Conservation (phyloP, 768 basidiomycete species). For the Hysterangium stoloniferum region DNA sequence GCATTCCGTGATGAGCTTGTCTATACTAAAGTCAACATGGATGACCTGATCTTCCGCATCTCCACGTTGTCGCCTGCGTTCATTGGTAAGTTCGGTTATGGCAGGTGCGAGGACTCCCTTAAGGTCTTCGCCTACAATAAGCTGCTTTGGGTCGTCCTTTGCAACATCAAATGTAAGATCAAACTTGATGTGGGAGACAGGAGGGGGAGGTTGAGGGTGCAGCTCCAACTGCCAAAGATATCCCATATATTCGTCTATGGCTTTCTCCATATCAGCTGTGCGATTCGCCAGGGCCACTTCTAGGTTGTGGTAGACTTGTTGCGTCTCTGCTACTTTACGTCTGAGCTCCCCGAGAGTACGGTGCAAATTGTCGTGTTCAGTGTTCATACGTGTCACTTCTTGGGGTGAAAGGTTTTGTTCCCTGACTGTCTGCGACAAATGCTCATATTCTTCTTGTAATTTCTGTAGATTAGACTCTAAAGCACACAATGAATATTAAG, state of each 20-base stretch:
- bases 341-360: conserved; percentile 71
- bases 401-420: conserved; percentile 86
- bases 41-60: conserved; percentile 71
- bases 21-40: conserved; percentile 75
- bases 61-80: conserved; percentile 60
- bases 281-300: conserved; percentile 81
- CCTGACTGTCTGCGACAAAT: conserved; percentile 60
- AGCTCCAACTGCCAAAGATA: conserved; percentile 69
- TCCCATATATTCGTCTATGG: conserved; percentile 71
- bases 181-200: conserved; percentile 68
- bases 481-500: not conserved
- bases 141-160: conserved; percentile 55
- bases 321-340: conserved; percentile 65
- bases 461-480: conserved; percentile 56
- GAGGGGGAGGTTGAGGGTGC: conserved; percentile 64
- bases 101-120: conserved; percentile 71
- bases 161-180: conserved; percentile 77
- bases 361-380: conserved; percentile 73
- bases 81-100: conserved; percentile 61
- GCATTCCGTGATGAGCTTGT: conserved; percentile 65
- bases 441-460: conserved; percentile 55
- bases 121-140: conserved; percentile 65
- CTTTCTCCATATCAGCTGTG: conserved; percentile 73
- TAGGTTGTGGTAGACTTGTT: conserved; percentile 63
- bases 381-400: conserved; percentile 87